Base-by-base conservation (phyloP, 495 filamentous ascomycete species). In the Symbiotaphrina buchneri region DNA sequence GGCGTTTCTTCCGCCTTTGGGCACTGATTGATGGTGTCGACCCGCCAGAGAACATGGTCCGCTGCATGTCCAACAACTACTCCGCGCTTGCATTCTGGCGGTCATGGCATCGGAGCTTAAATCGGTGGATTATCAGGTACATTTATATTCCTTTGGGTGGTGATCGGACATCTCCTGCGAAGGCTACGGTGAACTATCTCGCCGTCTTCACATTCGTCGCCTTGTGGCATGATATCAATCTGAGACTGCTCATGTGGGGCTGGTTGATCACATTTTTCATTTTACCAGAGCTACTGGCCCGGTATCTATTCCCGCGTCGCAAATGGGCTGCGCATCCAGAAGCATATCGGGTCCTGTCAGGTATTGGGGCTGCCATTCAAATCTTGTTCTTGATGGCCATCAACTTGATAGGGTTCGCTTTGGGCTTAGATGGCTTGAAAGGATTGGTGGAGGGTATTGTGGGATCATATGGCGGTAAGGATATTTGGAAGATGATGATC, bases 1-100 rank as follows among this genome's bases (percentile, higher is more conserved):
- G 83, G 83, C 78, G 87, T 5, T 76, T 95, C 53, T 99, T 99
- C 67, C 79, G 87, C 4, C 65, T 99, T 14, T 99, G 87, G 87
- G 57, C 78, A 0, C 62, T 95, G 2, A 44, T 81, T 24, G 87
- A 99, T 47, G 74, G 76, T 38, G 66, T 95, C 42, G 87, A 99
- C 46, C 82, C 87, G 0, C 84, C 87, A 2, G 87, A 99, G 49
- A 99, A 99, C 53, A 87, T 99, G 79, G 63, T 95, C 30, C 81
- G 87, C 42, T 99, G 87, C 56, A 80, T 94, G 55, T 80, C 71
- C 41, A 68, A 99, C 54, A 95, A 95, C 49, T 93, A 84, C 55
- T 84, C 74, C 33, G 71, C 78, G 5, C 59, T 80, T n/a, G 71
- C 67, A 16, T 99, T 99, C 55, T 99, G 87, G 87, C 76, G 87